Evolutionary conservation across 1,139 yeast species (phyloP), one percentile per base, ranked within the genome.

Genomic region (Ashbya aceris): DNA sequence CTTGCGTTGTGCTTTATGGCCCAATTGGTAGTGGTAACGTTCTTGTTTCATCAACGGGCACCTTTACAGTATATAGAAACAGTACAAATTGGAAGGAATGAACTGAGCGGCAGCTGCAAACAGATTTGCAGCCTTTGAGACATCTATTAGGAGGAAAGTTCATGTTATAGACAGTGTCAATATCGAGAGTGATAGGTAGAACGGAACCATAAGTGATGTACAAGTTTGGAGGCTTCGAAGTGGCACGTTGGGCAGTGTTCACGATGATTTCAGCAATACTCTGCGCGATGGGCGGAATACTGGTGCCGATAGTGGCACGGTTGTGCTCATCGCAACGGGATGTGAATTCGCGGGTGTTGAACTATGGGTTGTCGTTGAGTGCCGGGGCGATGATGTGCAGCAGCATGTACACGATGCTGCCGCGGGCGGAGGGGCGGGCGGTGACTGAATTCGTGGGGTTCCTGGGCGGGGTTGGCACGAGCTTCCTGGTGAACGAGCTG

Each of bases 351-450:
- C 58, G 54, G 36, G 42, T 60, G 42, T 54, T 60, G 12, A 61
- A 60, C 40, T 61, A 61, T 45, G 65, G 64, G 17, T 49, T 61
- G 6, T 60, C 65, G 1, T 38, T 87, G 40, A 79, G 91, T 49
- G 70, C 91, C 0, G 97, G 97, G 0, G 79, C 86, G 34, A 69
- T 83, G 59, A 49, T 84, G 7, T 77, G 87, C 56, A 86, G 96
- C 0, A 74, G 95, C 0, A 64, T 89, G 45, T 83, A 76, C 62
- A 73, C 79, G 46, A 68, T 89, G 43, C 63, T 89, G 17, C 76
- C 85, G 0, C 53, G 64, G 39, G 55, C 56, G 9, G 70, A 67
- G 48, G 67, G 72, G 42, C 55, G 55, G 20, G 51, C 58, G 9
- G 50, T 68, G 31, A 61, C 69, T 29, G 64, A 81, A 27, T 72